phyloP scores from a whole-genome alignment of 208 protist species.

The Crithidia fasciculata region DNA sequence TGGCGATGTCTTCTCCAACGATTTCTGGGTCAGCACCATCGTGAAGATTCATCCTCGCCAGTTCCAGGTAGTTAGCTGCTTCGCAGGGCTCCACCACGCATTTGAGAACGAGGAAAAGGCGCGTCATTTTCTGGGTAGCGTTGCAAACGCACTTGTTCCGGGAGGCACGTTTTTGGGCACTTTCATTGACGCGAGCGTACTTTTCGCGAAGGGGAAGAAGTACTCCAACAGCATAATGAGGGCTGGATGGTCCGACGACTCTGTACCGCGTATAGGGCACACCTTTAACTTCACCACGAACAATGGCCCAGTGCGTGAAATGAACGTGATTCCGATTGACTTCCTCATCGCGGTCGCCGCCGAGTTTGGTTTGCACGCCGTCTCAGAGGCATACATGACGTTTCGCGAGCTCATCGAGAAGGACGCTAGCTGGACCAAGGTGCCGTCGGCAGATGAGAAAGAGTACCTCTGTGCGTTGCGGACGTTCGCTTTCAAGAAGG shows the following conservation, averaged over 20 bases:
- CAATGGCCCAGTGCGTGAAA: constrained; percentile 43
- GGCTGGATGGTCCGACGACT: constrained; percentile 64
- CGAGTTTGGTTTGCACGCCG: constrained; percentile 66
- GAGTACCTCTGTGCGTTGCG: constrained; percentile 74
- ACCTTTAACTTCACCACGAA: constrained; percentile 64
- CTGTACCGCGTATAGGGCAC: constrained; percentile 75
- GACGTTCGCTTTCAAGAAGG: constrained; percentile 84
- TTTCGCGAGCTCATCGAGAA: constrained; percentile 78
- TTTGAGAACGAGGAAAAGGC: constrained; percentile 69
- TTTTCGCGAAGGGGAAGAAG: constrained; percentile 64
- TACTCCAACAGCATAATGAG: constrained; percentile 70
- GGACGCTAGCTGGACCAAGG: constrained; percentile 76
- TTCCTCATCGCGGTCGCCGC: constrained; percentile 76
- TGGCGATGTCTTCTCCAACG: constrained; percentile 74
- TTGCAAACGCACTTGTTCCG: constrained; percentile 85
- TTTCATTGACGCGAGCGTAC: constrained; percentile 67
- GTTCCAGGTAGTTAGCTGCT: constrained; percentile 85
- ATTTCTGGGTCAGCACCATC: constrained; percentile 81
- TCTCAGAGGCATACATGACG: constrained; percentile 76
- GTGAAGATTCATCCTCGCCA: constrained; percentile 79
- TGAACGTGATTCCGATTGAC: constrained; percentile 84
- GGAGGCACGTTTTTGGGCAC: constrained; percentile 77
- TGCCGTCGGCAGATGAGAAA: constrained; percentile 74
- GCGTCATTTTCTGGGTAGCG: constrained; percentile 69
- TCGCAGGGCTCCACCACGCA: constrained; percentile 77